Conservation (phyloP, 73 alveolate species). For the Tetrahymena thermophila region DNA sequence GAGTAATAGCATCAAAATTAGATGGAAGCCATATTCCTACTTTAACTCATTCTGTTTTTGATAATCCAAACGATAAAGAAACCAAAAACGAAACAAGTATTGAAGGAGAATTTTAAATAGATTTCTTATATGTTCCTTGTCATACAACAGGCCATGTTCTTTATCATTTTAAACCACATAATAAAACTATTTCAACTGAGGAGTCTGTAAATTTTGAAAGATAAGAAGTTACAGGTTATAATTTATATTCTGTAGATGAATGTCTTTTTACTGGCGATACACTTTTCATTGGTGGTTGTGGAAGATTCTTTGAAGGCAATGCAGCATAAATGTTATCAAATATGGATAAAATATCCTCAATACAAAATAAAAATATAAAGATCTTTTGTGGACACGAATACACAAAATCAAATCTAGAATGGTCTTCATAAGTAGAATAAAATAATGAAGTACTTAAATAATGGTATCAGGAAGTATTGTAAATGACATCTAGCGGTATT, state of each 20-base stretch:
- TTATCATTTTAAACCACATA: slow-evolving; percentile 27
- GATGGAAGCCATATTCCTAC: neutral
- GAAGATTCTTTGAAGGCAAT: slow-evolving; percentile 66
- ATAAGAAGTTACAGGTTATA: neutral
- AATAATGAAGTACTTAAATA: neutral
- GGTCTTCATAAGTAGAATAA: neutral
- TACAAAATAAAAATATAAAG: slow-evolving; percentile 48
- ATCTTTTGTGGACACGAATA: slow-evolving; percentile 69
- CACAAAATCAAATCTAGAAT: slow-evolving; percentile 46
- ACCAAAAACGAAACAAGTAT: slow-evolving; percentile 11
- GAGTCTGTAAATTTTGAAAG: neutral
- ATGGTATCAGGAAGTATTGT: neutral
- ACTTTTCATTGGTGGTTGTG: slow-evolving; percentile 67
- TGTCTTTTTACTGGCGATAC: slow-evolving; percentile 60
- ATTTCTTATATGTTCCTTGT: slow-evolving; percentile 58
- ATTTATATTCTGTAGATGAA: neutral
- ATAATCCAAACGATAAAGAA: slow-evolving; percentile 42
- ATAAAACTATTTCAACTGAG: neutral
- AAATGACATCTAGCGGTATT: neutral
- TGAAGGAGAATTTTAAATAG: slow-evolving; percentile 30
- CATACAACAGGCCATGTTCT: slow-evolving; percentile 69
- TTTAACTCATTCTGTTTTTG: slow-evolving; percentile 43
- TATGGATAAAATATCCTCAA: slow-evolving; percentile 28
- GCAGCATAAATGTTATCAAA: slow-evolving; percentile 51
- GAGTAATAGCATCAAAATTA: neutral